Evolutionary conservation across 257 asterid species (phyloP), one percentile per base, ranked within the genome.

Genomic region (Osmanthus fragrans): DNA sequence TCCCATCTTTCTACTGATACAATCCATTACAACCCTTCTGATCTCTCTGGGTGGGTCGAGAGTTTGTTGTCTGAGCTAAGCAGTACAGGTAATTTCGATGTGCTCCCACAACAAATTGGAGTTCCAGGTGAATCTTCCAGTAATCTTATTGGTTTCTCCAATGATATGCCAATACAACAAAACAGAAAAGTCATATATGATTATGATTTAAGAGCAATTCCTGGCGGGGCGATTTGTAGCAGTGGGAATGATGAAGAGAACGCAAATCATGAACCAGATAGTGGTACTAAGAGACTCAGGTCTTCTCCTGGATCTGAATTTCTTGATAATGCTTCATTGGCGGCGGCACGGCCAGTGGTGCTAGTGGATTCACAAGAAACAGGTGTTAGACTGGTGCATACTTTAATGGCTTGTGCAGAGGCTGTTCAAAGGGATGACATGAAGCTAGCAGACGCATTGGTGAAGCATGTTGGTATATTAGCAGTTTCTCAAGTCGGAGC

Each of bases 401-500:
- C 97, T 45, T 64, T 91, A 33, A 84, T 89, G 92, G 96, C 96
- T 37, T 91, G 96, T 72, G 96, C 90, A 11, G 94, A 89, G 82
- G 97, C 97, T 9, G 85, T 90, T 2, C 93, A 89, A 40, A 90
- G 84, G 56, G 89, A 86, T 1, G 86, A 92, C 69, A 11, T 87
- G 65, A 88, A 86, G 80, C 45, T 89, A 1, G 97, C 92, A 1
- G 94, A 89, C 76, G 90, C 96, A 9, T 82, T 90, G 1, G 90
- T 92, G 65, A 88, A 90, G 60, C 93, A 89, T 83, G 86, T 92
- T 5, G 96, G 93, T 2, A 18, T 87, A 1, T 42, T 88, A 3
- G 94, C 97, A 0, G 96, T 88, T 21, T 89, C 96, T 6, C 97
- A 91, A 70, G 84, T 84, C 21, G 96, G 97, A 0, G 92, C 96